phyloP scores from a whole-genome alignment of 805 yeast genomes.

The Komagataella mondaviorum region DNA sequence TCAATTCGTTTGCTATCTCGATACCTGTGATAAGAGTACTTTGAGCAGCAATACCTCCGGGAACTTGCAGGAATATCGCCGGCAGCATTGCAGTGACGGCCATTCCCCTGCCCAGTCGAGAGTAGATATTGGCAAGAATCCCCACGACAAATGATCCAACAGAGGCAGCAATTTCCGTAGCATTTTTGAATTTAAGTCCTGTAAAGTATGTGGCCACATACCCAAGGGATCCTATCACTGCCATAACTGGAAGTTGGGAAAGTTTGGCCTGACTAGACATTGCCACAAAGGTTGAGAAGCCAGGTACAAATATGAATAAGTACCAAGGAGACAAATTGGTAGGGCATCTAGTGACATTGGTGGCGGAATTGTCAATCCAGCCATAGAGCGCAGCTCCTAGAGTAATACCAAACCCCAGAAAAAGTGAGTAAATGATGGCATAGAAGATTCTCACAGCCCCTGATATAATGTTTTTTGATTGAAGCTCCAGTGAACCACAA shows the following conservation, averaged over 20 bases:
- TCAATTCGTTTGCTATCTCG: conserved; percentile 55
- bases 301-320: conserved; percentile 67
- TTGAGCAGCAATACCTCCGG: conserved; percentile 88
- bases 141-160: conserved; percentile 89
- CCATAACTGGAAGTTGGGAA: conserved; percentile 76
- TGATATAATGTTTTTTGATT: conserved; percentile 80
- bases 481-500: conserved; percentile 85
- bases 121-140: conserved; percentile 73
- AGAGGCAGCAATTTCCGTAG: conserved; percentile 80
- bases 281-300: conserved; percentile 45
- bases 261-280: conserved; percentile 75
- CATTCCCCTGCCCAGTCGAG: conserved; percentile 77
- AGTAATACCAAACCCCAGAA: conserved; percentile 88
- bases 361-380: conserved; percentile 78
- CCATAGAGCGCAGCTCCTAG: conserved; percentile 89
- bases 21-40: conserved; percentile 76
- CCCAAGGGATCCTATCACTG: conserved; percentile 62
- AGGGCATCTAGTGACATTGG: conserved; percentile 46
- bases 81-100: conserved; percentile 96
- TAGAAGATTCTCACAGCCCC: conserved; percentile 95
- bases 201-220: conserved; percentile 76
- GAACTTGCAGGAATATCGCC: conserved; percentile 88
- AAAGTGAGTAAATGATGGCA: conserved; percentile 84
- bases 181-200: conserved; percentile 49
- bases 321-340: conserved; percentile 39